Evolutionary conservation across 2,329 filamentous ascomycete genomes (phyloP).

Genomic region (Fusarium pseudocircinatum): DNA sequence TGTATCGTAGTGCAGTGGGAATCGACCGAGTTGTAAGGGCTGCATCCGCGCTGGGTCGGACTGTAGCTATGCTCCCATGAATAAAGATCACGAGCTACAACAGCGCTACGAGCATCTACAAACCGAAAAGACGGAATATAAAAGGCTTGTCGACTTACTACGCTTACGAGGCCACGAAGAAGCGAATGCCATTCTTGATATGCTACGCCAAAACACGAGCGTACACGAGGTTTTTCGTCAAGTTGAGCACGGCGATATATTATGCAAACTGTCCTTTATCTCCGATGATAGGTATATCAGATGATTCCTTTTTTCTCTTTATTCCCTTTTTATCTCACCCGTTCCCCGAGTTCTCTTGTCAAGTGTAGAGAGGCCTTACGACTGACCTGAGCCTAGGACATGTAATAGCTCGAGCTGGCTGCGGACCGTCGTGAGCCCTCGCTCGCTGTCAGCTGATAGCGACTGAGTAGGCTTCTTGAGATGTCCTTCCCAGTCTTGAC

Average conservation of each 20-base stretch:
- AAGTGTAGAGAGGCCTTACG: too few relatives aligned
- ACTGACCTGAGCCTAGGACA: too few relatives aligned
- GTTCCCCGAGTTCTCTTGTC: too few relatives aligned
- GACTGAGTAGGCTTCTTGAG: background rate
- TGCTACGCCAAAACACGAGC: background rate
- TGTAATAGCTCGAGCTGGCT: background rate
- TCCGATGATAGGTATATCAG: background rate
- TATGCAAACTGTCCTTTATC: background rate
- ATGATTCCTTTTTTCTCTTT: too few relatives aligned
- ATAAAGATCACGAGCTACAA: background rate
- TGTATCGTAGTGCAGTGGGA: constrained; percentile 2
- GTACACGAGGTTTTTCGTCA: background rate
- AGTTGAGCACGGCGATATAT: constrained; percentile 15
- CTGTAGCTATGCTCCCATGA: background rate
- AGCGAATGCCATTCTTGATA: background rate
- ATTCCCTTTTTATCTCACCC: fast-evolving
- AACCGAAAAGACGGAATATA: background rate
- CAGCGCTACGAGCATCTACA: background rate
- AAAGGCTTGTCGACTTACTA: background rate
- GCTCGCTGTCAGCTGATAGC: background rate
- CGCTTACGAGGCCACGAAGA: background rate
- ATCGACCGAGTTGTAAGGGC: background rate
- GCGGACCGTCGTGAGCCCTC: background rate
- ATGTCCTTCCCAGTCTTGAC: background rate
- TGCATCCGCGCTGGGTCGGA: background rate